A percentile compares a stretch with the other conserved stretches of the same genome.
phyloP scores from a whole-genome alignment of 148 eudicot species.

The Chenopodium berlandieri region DNA sequence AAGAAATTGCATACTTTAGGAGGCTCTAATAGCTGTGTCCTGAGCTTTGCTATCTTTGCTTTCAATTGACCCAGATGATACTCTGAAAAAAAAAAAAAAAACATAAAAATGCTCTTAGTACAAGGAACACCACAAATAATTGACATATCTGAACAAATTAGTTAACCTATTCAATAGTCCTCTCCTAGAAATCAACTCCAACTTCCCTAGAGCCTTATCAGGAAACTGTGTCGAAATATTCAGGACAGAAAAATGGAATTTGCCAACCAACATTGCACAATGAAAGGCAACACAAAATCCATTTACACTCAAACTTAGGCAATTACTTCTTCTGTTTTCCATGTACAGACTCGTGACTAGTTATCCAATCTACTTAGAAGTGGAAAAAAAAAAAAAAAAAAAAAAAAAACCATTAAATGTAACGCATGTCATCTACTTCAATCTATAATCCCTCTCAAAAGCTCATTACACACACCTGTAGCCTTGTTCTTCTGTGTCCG shows the following conservation, averaged over 20 bases:
- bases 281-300: not conserved
- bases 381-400: not conserved
- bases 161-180: not conserved
- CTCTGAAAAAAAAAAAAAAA: conserved; percentile 42
- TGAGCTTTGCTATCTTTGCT: conserved; percentile 97
- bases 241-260: not conserved
- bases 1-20: conserved; percentile 73
- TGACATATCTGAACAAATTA: not conserved
- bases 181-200: not conserved
- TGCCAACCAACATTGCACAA: not conserved
- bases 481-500: conserved; percentile 99
- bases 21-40: conserved; percentile 98
- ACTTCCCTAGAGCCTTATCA: not conserved
- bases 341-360: not conserved
- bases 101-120: conserved; percentile 7
- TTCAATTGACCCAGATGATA: conserved; percentile 99
- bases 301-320: not conserved
- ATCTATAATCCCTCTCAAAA: not conserved
- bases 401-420: not conserved
- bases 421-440: not conserved
- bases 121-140: not conserved
- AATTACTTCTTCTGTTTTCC: not conserved
- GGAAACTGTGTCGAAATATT: not conserved
- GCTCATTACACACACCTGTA: conserved; percentile 53
- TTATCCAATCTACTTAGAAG: not conserved